Conservation (phyloP, 805 yeast species). For the Priceomyces carsonii region DNA sequence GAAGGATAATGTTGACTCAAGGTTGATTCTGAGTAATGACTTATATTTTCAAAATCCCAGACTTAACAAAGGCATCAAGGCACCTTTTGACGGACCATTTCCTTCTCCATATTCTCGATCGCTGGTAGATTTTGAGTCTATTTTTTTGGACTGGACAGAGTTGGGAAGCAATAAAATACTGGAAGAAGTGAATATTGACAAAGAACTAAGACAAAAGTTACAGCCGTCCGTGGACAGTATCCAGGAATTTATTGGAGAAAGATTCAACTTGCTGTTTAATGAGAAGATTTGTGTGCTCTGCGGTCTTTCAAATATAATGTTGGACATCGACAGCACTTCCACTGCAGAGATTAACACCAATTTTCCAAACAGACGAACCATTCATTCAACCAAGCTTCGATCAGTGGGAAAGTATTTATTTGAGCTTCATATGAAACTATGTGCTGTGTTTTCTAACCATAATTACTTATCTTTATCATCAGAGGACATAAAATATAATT, state of each 20-base stretch:
- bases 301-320: conserved; percentile 27
- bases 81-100: conserved; percentile 12
- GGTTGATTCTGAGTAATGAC: conserved; percentile 24
- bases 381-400: conserved; percentile 22
- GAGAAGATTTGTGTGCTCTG: conserved; percentile 29
- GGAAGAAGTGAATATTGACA: conserved; percentile 11
- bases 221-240: conserved; percentile 16
- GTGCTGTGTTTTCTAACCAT: conserved; percentile 28
- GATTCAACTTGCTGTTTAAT: conserved; percentile 21
- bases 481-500: conserved; percentile 25
- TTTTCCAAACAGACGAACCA: too few species aligned
- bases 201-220: conserved; percentile 9
- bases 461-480: conserved; percentile 29
- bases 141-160: conserved; percentile 9
- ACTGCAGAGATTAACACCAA: neutral
- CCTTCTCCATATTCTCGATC: conserved; percentile 18
- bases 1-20: neutral
- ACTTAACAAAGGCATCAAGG: conserved; percentile 12
- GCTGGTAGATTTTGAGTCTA: conserved; percentile 13
- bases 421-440: conserved; percentile 20
- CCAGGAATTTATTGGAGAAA: conserved; percentile 25
- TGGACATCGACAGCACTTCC: conserved; percentile 2
- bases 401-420: conserved; percentile 25
- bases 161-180: conserved; percentile 10
- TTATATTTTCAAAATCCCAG: conserved; percentile 13